Percentiles rank a stretch among this genome's conserved stretches.
Conservation (phyloP, 441 rosid genomes). For the Pelargonium citronellum region DNA sequence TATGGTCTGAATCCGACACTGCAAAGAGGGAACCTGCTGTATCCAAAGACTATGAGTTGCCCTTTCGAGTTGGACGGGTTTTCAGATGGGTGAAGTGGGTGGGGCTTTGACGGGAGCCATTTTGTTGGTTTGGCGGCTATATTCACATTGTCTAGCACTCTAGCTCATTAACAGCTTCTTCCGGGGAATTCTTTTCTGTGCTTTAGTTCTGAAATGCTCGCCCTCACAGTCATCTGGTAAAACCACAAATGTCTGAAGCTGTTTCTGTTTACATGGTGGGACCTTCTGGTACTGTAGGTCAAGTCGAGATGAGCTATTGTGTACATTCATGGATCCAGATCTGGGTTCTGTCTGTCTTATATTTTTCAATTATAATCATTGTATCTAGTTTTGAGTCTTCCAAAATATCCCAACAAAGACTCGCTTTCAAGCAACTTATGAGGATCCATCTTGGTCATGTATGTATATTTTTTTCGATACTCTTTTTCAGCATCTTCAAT, state of each 20-base stretch:
- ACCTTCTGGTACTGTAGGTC: constrained; percentile 24
- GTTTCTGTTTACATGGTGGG: constrained; percentile 21
- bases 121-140: background rate
- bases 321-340: constrained; percentile 30
- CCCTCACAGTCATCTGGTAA: constrained; percentile 24
- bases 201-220: constrained; percentile 8
- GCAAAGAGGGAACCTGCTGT: constrained; percentile 78
- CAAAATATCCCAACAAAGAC: constrained; percentile 13
- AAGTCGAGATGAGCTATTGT: constrained; percentile 31
- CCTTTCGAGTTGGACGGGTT: constrained; percentile 70
- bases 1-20: constrained; percentile 75
- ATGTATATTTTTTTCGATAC: constrained; percentile 23
- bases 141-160: constrained; percentile 12
- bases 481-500: background rate
- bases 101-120: constrained; percentile 45
- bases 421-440: constrained; percentile 3
- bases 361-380: constrained; percentile 20
- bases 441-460: constrained; percentile 14
- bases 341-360: constrained; percentile 35
- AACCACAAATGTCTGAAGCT: constrained; percentile 19
- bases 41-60: constrained; percentile 76
- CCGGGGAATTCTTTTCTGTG: constrained; percentile 3
- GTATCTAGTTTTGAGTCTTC: constrained; percentile 30
- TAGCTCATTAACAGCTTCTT: constrained; percentile 19
- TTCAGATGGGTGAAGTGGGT: constrained; percentile 99